Conservation (phyloP, 2,329 filamentous ascomycete genomes). For the Cordyceps militaris region DNA sequence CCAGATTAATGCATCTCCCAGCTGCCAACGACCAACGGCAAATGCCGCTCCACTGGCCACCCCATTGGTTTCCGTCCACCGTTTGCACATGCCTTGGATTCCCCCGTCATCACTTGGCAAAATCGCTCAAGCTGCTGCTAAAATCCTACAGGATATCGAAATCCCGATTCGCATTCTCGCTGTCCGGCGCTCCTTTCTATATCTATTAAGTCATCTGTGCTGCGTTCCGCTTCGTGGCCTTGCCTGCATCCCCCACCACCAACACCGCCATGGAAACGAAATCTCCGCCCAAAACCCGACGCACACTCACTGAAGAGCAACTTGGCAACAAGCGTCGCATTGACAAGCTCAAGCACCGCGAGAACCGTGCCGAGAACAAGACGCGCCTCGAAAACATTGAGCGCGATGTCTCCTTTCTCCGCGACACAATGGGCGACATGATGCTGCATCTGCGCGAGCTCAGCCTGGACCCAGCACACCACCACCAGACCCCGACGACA, state of each 20-base stretch:
- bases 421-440: conserved; percentile 18
- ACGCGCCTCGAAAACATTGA: conserved; percentile 22
- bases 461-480: neutral
- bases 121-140: too few relatives aligned
- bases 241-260: neutral
- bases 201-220: too few relatives aligned
- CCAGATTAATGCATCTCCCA: too few relatives aligned
- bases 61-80: too few relatives aligned
- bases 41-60: too few relatives aligned
- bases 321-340: conserved; percentile 21
- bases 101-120: too few relatives aligned
- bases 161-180: too few relatives aligned
- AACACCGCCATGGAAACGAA: neutral
- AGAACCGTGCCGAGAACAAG: conserved; percentile 22
- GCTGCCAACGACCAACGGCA: too few relatives aligned
- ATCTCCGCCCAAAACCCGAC: neutral
- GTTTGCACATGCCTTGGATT: neutral
- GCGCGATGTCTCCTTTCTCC: conserved; percentile 19
- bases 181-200: too few relatives aligned
- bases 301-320: conserved; percentile 19
- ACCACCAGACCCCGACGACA: neutral
- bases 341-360: conserved; percentile 21
- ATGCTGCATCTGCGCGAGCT: conserved; percentile 15
- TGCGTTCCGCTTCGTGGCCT: too few relatives aligned
- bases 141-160: too few relatives aligned